Base-by-base conservation (phyloP, 2,329 filamentous ascomycete genomes). In the Zasmidium cellare region DNA sequence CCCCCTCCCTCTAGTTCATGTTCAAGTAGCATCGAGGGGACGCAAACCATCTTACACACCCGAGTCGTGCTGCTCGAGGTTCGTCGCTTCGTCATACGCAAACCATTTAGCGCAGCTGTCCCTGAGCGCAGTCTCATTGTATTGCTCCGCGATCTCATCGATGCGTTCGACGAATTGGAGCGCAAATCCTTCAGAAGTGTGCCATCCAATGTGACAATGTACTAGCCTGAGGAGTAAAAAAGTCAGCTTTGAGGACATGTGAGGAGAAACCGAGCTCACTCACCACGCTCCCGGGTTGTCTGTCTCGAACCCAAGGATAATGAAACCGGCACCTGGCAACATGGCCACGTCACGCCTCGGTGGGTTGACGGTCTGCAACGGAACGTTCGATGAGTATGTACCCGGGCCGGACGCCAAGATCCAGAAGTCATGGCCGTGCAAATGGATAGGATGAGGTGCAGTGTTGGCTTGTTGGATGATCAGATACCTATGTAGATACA, bases 391-490 rank as follows among this genome's bases (percentile, higher is more conserved):
- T 31, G 75, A 70, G 68, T 76, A 77, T 11, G 63, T 63, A 3
- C 74, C 71, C 12, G 57, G 48, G 11, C 76, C 76, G 1, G 61
- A 57, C 16, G 71, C 75, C 6, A 79, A 60, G 24, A 77, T 64
- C 62, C 72, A 77, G 60, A 77, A 78, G 63, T 78, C 76, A 61
- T 79, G 77, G n/a, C 77, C 75, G 67, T 79, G 76, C 7, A 78
- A 58, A 64, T 74, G 72, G 72, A 79, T 78, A 2, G 76, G 38
- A 60, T 58, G 53, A 65, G 66, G 65, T 68, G 76, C 64, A 2
- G 69, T 66, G 45, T 72, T 60, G 3, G 58, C 54, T 9, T 60
- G 69, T 60, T 78, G 74, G 57, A 78, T 77, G 52, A 78, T 46
- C 22, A 53, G 22, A 18, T 53, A 53, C 50, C 50, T 52, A 22